Percentiles rank a stretch among this genome's conserved stretches.
Evolutionary conservation across 305 asterid genomes (phyloP).

Genomic region (Vinca major): DNA sequence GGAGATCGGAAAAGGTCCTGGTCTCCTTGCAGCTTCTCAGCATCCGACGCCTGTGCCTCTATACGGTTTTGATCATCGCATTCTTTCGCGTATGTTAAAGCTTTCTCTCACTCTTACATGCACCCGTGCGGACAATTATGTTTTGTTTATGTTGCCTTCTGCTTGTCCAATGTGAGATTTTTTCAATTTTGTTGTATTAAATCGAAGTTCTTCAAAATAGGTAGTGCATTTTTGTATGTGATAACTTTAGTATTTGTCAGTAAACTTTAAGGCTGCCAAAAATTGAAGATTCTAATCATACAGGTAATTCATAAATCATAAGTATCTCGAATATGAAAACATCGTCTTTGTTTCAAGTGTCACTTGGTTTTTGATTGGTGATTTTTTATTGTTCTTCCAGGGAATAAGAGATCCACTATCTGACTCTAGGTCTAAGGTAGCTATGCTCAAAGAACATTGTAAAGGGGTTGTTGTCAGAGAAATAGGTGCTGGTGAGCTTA

Average conservation of each 20-base stretch:
- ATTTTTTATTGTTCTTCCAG: slow-evolving; percentile 26
- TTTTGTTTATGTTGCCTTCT: neutral
- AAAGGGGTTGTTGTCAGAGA: slow-evolving; percentile 50
- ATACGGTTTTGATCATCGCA: slow-evolving; percentile 74
- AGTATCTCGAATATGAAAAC: slow-evolving; percentile 10
- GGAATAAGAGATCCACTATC: slow-evolving; percentile 78
- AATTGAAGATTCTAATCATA: slow-evolving; percentile 39
- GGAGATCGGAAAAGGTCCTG: slow-evolving; percentile 35
- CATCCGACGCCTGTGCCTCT: slow-evolving; percentile 54
- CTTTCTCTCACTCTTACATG: neutral
- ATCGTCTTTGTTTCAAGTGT: slow-evolving; percentile 3
- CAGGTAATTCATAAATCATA: slow-evolving; percentile 46
- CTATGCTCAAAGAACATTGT: slow-evolving; percentile 49
- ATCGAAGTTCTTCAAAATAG: neutral
- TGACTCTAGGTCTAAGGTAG: slow-evolving; percentile 47
- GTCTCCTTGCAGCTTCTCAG: slow-evolving; percentile 52
- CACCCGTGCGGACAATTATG: neutral
- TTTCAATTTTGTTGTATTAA: neutral
- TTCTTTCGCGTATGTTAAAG: slow-evolving; percentile 46
- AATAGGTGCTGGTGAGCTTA: slow-evolving; percentile 56
- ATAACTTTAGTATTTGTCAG: neutral
- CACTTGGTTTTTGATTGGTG: slow-evolving; percentile 7
- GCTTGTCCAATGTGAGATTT: neutral
- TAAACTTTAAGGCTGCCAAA: too few relatives aligned
- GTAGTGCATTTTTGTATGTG: neutral